Evolutionary conservation across 768 basidiomycete species (phyloP), one percentile per base, ranked within the genome.

Genomic region (Cyathus striatus): DNA sequence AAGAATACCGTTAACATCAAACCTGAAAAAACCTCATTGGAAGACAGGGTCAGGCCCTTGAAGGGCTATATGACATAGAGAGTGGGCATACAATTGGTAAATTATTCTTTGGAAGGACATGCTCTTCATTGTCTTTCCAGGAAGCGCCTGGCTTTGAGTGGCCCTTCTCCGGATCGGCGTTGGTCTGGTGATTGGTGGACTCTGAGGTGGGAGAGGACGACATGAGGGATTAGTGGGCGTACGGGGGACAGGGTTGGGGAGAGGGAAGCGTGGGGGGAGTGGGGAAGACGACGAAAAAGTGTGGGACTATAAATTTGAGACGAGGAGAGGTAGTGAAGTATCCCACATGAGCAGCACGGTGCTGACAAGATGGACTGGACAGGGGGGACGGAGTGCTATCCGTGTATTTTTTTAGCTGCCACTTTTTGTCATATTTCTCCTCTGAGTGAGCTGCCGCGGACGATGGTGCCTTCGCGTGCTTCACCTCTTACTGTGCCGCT

Each of bases 91-190:
- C 77, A n/a, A 80, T 54, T 10, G 60, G 35, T 37, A 79, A 53
- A 9, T 64, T 61, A 51, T 79, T 79, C 46, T 76, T 66, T 5
- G 80, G 81, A n/a, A 83, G 50, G 9, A 71, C 62, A 23, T 81
- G 79, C 14, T 71, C 66, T 47, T 83, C 81, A 41, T 68, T 61
- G 5, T 57, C 57, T 45, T 71, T 75, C 81, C 81, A 82, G 16
- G 78, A 71, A 18, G 72, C 69, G 1, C 75, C 78, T 4, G 72
- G 48, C 52, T 33, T 69, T 66, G 25, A 24, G 24, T 7, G 46
- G 49, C 48, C 53, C 54, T 27, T 45, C 36, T n/a, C 34, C 36
- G 13, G 40, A 12, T 38, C 39, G 32, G 20, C 32, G 40, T 1
- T 14, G 6, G 39, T 38, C 37, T 9, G n/a, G n/a, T n/a, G 23